Base-by-base conservation (phyloP, 345 rosid species). In the Eucalyptus tenuipes region DNA sequence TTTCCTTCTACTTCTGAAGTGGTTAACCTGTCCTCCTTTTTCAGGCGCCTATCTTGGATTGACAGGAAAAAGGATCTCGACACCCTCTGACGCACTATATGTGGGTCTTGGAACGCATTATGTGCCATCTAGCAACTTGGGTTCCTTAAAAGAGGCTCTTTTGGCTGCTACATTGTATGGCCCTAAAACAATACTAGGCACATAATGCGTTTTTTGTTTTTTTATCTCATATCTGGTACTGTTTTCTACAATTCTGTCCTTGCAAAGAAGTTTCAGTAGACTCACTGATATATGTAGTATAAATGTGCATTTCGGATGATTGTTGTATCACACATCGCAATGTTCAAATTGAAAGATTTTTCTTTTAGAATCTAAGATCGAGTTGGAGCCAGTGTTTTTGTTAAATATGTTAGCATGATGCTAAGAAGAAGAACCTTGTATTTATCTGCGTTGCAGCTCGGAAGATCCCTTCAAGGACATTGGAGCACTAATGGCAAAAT, bases 21-120 rank as follows among this genome's bases (percentile, higher is more conserved):
- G 50, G 75, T 11, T 90, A 61, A 48, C 18, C 31, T 33, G 87
- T 53, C 68, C 90, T 45, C 88, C 18, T 44, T 71, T 85, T 93
- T 90, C 94, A 96, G 99, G 99, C 88, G 91, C 96, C 87, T 97
- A 96, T 91, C 97, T 97, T 92, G 99, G 99, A 85, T 89, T 97
- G 96, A 96, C 99, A 86, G 98, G 99, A 86, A 94, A 90, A 91
- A 97, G 98, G 89, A 91, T 96, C 84, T 96, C 97, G 12, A 94
- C 98, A 9, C 98, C 99, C 88, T 93, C 99, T 49, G 97, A 96
- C 90, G 99, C 98, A 9, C 89, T 97, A 85, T 96, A 91, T 91
- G 93, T 91, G 20, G 99, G 99, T 90, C 94, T 96, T 53, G 98
- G 99, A 88, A 95, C 99, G 20, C 97, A 96, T 91, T 97, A 94